phyloP scores from a whole-genome alignment of 768 basidiomycete species.

The Lyophyllum shimeji region DNA sequence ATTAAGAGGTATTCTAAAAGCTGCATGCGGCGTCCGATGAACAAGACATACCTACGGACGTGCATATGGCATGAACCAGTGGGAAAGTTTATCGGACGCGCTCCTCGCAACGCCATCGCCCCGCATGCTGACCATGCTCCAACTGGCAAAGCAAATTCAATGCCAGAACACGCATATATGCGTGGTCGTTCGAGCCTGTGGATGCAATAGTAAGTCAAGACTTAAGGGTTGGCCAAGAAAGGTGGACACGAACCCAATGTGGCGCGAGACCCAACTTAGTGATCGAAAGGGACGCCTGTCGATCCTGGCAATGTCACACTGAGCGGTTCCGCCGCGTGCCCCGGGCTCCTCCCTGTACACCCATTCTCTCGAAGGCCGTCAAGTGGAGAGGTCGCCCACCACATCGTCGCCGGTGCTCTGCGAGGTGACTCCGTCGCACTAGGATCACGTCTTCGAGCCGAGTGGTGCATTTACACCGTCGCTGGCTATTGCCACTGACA shows the following conservation, averaged over 20 bases:
- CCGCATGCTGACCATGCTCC: background rate
- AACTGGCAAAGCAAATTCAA: background rate
- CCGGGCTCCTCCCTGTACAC: background rate
- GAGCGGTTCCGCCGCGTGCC: background rate
- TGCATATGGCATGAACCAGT: too few species aligned
- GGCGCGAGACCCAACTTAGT: background rate
- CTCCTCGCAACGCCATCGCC: too few species aligned
- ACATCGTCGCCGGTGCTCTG: background rate
- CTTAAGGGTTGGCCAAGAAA: background rate
- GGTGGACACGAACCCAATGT: background rate
- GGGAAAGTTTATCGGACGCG: too few species aligned
- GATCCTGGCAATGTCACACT: background rate
- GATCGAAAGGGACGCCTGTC: background rate
- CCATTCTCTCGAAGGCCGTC: background rate
- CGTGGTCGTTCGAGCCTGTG: background rate
- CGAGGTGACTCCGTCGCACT: background rate
- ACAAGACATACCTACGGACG: too few species aligned
- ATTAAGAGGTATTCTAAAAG: too few species aligned
- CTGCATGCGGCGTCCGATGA: too few species aligned
- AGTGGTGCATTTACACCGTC: background rate
- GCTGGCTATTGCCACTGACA: background rate
- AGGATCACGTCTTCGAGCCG: background rate
- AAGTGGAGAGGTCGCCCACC: background rate
- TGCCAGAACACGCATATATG: background rate
- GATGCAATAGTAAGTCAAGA: background rate